Evolutionary conservation across 441 rosid species (phyloP).

Genomic region (Pelargonium australe): DNA sequence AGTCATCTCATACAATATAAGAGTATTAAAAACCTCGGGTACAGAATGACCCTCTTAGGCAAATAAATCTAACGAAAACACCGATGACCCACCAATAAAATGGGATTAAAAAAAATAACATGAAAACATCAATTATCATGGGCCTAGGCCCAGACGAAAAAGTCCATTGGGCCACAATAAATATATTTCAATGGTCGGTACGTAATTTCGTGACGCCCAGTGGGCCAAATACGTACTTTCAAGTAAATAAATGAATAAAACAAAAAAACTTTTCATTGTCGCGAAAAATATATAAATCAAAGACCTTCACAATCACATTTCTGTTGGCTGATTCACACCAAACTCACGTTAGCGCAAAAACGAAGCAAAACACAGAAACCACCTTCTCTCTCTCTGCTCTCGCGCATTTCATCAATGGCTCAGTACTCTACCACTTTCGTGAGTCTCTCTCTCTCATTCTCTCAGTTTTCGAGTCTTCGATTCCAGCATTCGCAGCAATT

Average conservation of each 20-base stretch:
- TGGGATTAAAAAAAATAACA: too few species aligned
- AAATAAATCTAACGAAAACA: too few species aligned
- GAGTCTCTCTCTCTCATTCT: slow-evolving; percentile 20
- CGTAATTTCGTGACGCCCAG: background rate
- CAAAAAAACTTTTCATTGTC: too few species aligned
- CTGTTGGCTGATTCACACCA: background rate
- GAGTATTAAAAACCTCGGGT: too few species aligned
- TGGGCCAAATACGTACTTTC: background rate
- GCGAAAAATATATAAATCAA: too few species aligned
- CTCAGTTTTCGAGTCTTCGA: background rate
- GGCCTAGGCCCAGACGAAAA: background rate
- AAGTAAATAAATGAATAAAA: too few species aligned
- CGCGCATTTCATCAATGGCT: slow-evolving; percentile 29
- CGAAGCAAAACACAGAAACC: background rate
- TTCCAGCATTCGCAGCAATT: background rate
- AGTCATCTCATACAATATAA: too few species aligned
- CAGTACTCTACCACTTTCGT: slow-evolving; percentile 31
- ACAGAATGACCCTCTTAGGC: too few species aligned
- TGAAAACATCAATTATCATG: too few species aligned
- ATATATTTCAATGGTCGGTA: background rate
- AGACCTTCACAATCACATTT: background rate
- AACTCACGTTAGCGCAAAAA: background rate
- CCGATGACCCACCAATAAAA: too few species aligned
- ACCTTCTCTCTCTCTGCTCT: slow-evolving; percentile 11
- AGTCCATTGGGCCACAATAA: background rate